Evolutionary conservation across 805 yeast genomes (phyloP).

Genomic region (Starmerella vaccinii): DNA sequence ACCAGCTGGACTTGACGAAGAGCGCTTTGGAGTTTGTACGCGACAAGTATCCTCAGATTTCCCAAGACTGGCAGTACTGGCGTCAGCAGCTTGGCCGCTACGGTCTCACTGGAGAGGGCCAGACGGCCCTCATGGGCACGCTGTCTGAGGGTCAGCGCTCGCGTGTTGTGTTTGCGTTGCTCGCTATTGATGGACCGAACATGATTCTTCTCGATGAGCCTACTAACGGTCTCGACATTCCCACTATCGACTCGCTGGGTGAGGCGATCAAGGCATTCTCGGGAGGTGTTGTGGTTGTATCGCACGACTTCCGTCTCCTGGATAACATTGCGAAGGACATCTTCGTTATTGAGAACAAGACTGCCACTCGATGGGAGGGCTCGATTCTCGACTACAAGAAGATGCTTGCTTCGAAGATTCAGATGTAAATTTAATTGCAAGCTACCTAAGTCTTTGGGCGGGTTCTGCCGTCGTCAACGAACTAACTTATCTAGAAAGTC

Average conservation of each 20-base stretch:
- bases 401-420: slow-evolving; percentile 78
- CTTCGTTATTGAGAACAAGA: slow-evolving; percentile 88
- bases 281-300: slow-evolving; percentile 98
- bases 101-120: slow-evolving; percentile 98
- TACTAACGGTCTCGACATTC: slow-evolving; percentile 97
- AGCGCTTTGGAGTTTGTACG: slow-evolving; percentile 94
- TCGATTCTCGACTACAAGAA: slow-evolving; percentile 83
- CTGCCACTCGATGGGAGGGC: slow-evolving; percentile 96
- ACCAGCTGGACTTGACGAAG: slow-evolving; percentile 91
- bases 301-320: slow-evolving; percentile 96
- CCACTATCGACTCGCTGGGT: slow-evolving; percentile 95
- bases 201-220: slow-evolving; percentile 96
- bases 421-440: slow-evolving; percentile 14
- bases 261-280: slow-evolving; percentile 88
- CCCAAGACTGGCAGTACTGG: slow-evolving; percentile 94
- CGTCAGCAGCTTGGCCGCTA: slow-evolving; percentile 96
- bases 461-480: not conserved
- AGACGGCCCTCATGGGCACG: slow-evolving; percentile 97
- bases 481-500: slow-evolving; percentile 16
- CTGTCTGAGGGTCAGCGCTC: slow-evolving; percentile 98
- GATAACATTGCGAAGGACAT: slow-evolving; percentile 97
- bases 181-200: slow-evolving; percentile 92
- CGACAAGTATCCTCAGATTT: slow-evolving; percentile 76
- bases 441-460: not conserved
- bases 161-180: slow-evolving; percentile 91